phyloP scores from a whole-genome alignment of 169 alveolate genomes.

The Eimeria sp. region DNA sequence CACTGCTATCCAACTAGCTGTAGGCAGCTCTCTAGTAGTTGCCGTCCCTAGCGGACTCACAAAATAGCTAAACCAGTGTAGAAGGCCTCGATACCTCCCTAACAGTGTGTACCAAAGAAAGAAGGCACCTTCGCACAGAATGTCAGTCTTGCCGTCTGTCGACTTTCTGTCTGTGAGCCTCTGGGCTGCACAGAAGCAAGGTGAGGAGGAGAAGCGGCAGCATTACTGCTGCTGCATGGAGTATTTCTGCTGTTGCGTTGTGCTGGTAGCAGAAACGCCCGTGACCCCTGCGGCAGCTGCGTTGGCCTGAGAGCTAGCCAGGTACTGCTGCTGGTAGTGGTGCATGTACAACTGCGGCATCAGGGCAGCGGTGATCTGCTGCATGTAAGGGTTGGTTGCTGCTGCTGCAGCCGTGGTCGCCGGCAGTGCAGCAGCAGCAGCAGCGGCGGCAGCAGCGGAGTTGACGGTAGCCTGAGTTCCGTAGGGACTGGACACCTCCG shows the following conservation, averaged over 20 bases:
- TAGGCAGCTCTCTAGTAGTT: neutral
- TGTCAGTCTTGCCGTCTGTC: neutral
- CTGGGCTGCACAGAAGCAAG: slow-evolving; percentile 1
- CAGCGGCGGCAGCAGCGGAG: slow-evolving; percentile 57
- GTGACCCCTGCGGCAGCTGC: slow-evolving; percentile 71
- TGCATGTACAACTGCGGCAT: slow-evolving; percentile 72
- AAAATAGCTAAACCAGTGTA: neutral
- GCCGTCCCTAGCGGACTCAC: neutral
- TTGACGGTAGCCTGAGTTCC: slow-evolving; percentile 54
- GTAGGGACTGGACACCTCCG: slow-evolving; percentile 57
- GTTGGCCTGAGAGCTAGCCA: slow-evolving; percentile 63
- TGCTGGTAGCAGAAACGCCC: slow-evolving; percentile 10
- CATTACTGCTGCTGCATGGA: slow-evolving; percentile 57
- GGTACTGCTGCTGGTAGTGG: slow-evolving; percentile 78
- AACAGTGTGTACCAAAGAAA: neutral
- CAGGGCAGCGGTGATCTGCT: slow-evolving; percentile 77
- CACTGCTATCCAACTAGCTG: neutral
- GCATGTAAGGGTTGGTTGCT: slow-evolving; percentile 67
- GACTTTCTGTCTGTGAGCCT: slow-evolving; percentile 19
- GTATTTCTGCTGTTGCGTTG: slow-evolving; percentile 49
- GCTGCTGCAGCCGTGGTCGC: slow-evolving; percentile 34
- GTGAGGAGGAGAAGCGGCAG: neutral
- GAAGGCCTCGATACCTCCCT: neutral
- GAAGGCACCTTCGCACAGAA: neutral
- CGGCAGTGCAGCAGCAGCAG: slow-evolving; percentile 22